Conservation (phyloP, 2,329 filamentous ascomycete genomes). For the Talaromyces marneffei region DNA sequence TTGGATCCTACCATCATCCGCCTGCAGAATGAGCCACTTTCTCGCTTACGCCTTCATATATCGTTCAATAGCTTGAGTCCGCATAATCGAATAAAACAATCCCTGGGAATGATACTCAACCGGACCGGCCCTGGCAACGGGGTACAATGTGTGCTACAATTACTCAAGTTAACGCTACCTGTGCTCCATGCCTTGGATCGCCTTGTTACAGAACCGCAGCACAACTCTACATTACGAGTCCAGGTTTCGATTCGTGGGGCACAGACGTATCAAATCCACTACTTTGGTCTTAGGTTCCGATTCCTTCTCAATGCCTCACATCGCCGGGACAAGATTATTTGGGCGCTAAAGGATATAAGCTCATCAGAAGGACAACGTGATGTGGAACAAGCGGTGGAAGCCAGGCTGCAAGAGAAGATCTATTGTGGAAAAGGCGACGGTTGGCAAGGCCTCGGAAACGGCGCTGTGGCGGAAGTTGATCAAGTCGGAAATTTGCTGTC, state of each 20-base stretch:
- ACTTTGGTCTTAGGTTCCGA: conserved; percentile 27
- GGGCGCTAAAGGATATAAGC: conserved; percentile 31
- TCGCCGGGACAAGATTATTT: conserved; percentile 27
- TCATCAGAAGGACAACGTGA: conserved; percentile 17
- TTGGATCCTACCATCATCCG: conserved; percentile 21
- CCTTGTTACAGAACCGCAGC: conserved; percentile 25
- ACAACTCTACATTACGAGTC: conserved; percentile 22
- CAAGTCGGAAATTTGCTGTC: conserved; percentile 30
- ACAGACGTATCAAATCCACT: conserved; percentile 32
- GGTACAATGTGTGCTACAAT: conserved; percentile 26
- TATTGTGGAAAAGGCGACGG: conserved; percentile 34
- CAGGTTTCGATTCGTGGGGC: conserved; percentile 33
- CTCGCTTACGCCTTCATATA: conserved; percentile 27
- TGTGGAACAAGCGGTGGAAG: conserved; percentile 19
- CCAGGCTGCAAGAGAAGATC: conserved; percentile 27
- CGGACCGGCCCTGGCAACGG: conserved; percentile 24
- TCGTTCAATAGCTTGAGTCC: conserved; percentile 32
- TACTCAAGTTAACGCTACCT: conserved; percentile 34
- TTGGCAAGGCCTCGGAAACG: conserved; percentile 37
- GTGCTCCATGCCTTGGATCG: conserved; percentile 33
- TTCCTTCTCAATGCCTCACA: conserved; percentile 29
- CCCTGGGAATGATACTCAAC: conserved; percentile 35
- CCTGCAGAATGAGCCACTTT: conserved; percentile 23
- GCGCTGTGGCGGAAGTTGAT: conserved; percentile 29
- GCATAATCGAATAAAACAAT: conserved; percentile 37